Conservation (phyloP, 2,329 filamentous ascomycete species). For the Diaporthe batatas region DNA sequence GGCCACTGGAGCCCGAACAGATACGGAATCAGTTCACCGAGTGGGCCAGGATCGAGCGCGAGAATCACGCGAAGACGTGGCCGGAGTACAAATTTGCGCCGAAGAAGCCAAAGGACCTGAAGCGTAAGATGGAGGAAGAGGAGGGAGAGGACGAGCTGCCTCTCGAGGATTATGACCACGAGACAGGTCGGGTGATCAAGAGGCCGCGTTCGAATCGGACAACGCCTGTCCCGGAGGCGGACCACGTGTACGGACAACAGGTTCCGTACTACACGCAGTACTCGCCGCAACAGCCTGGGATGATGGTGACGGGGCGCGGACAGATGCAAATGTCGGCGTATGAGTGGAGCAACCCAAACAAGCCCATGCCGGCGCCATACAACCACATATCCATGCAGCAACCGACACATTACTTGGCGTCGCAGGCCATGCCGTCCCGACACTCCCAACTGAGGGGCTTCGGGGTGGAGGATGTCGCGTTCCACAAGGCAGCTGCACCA, state of each 20-base stretch:
- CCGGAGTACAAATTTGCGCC: conserved; percentile 96
- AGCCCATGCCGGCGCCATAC: conserved; percentile 56
- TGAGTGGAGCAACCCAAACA: conserved; percentile 53
- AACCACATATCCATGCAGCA: conserved; percentile 44
- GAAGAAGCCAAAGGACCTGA: conserved; percentile 71
- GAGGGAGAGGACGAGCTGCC: conserved; percentile 59
- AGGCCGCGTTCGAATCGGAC: conserved; percentile 49
- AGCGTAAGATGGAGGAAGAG: conserved; percentile 51
- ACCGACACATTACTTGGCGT: conserved; percentile 37
- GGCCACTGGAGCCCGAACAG: conserved; percentile 82
- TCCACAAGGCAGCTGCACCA: conserved; percentile 53
- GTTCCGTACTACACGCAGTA: conserved; percentile 45
- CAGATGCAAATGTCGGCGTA: conserved; percentile 50
- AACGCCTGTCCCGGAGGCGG: conserved; percentile 50
- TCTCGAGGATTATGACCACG: conserved; percentile 60
- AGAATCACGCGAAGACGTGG: conserved; percentile 87
- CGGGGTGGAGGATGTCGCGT: conserved; percentile 49
- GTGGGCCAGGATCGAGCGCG: conserved; percentile 83
- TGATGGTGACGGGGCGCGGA: conserved; percentile 43
- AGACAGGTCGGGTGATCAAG: conserved; percentile 49
- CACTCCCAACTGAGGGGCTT: conserved; percentile 44
- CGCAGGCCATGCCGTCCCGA: conserved; percentile 49
- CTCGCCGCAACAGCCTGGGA: conserved; percentile 41
- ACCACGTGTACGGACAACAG: conserved; percentile 46
- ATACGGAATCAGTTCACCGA: conserved; percentile 82